Percentiles rank a stretch among this genome's conserved stretches.
Conservation (phyloP, 306 rosid genomes). For the apple (Malus domestica) region ASM211411v1 NC_041801.1:7123001-7123500, state of each 20-base stretch:
- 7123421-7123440: not conserved
- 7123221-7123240: not conserved
- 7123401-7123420: conserved; percentile 8
- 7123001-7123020: conserved; percentile 84
- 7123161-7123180: conserved; percentile 85
- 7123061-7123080: conserved; percentile 27
- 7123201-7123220: conserved; percentile 6
- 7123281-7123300: not conserved
- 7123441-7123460: not conserved
- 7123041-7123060: too few relatives aligned
- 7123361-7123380: not conserved
- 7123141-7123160: conserved; percentile 75
- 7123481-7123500: conserved; percentile 38
- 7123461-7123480: conserved; percentile 15
- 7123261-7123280: not conserved
- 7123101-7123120: conserved; percentile 91
- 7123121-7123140: conserved; percentile 71
- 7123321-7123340: not conserved
- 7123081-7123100: conserved; percentile 73
- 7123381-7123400: conserved; percentile 3
- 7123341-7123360: not conserved
- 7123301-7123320: too few relatives aligned
- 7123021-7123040: conserved; percentile 30
- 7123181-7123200: conserved; percentile 79
- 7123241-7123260: not conserved